These are phyloP conservation scores for Podospora sp. DNA, from an alignment of 495 filamentous ascomycete genomes.

Conservation along the genomic window DNA sequence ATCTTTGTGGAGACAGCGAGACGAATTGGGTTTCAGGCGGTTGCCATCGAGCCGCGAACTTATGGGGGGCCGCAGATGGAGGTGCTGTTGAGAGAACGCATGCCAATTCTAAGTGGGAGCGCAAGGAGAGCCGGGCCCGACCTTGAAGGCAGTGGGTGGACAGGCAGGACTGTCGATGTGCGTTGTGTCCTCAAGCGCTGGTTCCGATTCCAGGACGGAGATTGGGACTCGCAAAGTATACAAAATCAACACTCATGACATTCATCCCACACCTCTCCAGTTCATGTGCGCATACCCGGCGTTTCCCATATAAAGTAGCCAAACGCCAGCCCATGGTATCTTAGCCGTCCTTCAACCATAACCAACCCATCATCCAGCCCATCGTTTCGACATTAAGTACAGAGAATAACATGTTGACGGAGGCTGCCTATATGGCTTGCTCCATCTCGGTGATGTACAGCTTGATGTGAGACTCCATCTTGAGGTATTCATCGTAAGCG, in stretches of 20 bases:
- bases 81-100: conserved; percentile 53
- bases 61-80: conserved; percentile 21
- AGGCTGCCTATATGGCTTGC: conserved; percentile 66
- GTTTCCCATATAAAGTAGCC: conserved; percentile 29
- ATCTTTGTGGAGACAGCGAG: conserved; percentile 65
- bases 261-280: background rate
- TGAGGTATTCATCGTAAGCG: conserved; percentile 89
- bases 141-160: conserved; percentile 60
- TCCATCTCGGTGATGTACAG: conserved; percentile 99
- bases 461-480: conserved; percentile 95
- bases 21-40: conserved; percentile 38
- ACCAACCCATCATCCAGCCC: conserved; percentile 22
- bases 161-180: conserved; percentile 68
- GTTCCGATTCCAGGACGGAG: conserved; percentile 61
- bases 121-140: conserved; percentile 45
- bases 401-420: background rate
- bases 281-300: background rate
- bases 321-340: conserved; percentile 33
- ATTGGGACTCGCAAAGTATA: conserved; percentile 30
- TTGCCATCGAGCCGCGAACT: conserved; percentile 38
- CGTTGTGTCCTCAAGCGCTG: conserved; percentile 68
- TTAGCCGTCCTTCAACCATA: conserved; percentile 18
- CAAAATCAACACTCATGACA: background rate
- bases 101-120: conserved; percentile 67
- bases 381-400: conserved; percentile 10